Conservation (phyloP, 2,329 filamentous ascomycete species). For the Chaetothyriales sp. region DNA sequence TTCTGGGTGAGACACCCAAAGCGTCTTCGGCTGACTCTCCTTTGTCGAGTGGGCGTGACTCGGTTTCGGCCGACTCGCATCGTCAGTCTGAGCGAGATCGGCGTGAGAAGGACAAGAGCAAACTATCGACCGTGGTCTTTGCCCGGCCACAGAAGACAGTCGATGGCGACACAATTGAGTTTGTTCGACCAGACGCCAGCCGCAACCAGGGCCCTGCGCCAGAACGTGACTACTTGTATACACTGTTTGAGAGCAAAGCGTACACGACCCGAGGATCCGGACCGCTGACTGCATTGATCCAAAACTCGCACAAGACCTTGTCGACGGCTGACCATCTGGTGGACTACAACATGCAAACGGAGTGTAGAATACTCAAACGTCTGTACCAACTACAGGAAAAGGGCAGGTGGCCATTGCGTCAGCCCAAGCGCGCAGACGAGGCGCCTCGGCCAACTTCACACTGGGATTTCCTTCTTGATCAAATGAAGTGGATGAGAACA, state of each 20-base stretch:
- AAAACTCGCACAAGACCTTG: constrained; percentile 75
- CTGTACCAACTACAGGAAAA: constrained; percentile 84
- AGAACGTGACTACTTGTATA: constrained; percentile 46
- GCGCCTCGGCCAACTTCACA: constrained; percentile 63
- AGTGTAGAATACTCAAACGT: constrained; percentile 68
- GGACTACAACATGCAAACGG: constrained; percentile 70
- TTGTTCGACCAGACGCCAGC: constrained; percentile 33
- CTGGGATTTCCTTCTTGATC: constrained; percentile 71
- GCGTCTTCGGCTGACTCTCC: constrained; percentile 23
- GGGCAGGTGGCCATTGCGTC: constrained; percentile 82
- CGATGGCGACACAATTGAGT: constrained; percentile 26
- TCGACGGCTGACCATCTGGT: constrained; percentile 73
- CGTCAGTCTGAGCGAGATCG: constrained; percentile 37
- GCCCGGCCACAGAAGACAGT: constrained; percentile 47
- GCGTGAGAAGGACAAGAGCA: constrained; percentile 43
- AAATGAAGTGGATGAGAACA: constrained; percentile 96
- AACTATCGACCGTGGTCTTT: constrained; percentile 63
- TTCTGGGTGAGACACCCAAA: constrained; percentile 45
- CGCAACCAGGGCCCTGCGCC: constrained; percentile 27
- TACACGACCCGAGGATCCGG: constrained; percentile 38
- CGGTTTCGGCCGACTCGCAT: constrained; percentile 21
- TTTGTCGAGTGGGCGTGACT: constrained; percentile 13
- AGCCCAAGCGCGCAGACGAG: constrained; percentile 71
- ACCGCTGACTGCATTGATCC: constrained; percentile 54
- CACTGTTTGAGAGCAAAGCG: constrained; percentile 46